Evolutionary conservation across 306 rosid genomes (phyloP).

Genomic region (Begonia fuchsioides): DNA sequence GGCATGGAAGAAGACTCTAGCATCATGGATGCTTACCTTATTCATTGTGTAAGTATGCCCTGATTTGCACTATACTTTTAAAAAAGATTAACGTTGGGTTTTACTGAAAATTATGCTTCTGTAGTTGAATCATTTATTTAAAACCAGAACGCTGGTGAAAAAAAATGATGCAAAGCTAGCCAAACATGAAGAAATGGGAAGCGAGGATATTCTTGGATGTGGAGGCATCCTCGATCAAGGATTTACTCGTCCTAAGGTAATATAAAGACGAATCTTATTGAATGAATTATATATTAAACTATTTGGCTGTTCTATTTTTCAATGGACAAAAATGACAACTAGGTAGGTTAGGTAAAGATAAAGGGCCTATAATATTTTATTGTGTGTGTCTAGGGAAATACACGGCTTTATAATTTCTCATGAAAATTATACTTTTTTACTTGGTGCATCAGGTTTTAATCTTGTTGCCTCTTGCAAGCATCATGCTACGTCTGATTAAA

Average conservation of each 20-base stretch:
- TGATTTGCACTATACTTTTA: not conserved
- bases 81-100: not conserved
- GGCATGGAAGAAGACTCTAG: constrained; percentile 50
- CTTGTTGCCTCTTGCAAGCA: constrained; percentile 64
- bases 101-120: constrained; percentile 6
- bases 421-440: constrained; percentile 1
- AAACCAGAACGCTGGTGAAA: constrained; percentile 51
- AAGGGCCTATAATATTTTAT: no score
- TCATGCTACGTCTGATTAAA: constrained; percentile 54
- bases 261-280: not conserved
- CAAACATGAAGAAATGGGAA: constrained; percentile 30
- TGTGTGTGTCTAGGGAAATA: not conserved
- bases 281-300: no score
- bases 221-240: constrained; percentile 75
- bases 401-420: not conserved
- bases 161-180: constrained; percentile 56
- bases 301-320: no score
- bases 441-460: constrained; percentile 54
- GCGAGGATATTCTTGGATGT: constrained; percentile 16
- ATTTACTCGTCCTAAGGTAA: constrained; percentile 92
- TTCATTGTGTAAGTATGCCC: constrained; percentile 53
- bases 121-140: constrained; percentile 86
- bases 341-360: no score
- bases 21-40: constrained; percentile 65
- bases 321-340: no score